Evolutionary conservation across 1,139 yeast genomes (phyloP).

Genomic region (Hemisphaericaspora xylofermentans): DNA sequence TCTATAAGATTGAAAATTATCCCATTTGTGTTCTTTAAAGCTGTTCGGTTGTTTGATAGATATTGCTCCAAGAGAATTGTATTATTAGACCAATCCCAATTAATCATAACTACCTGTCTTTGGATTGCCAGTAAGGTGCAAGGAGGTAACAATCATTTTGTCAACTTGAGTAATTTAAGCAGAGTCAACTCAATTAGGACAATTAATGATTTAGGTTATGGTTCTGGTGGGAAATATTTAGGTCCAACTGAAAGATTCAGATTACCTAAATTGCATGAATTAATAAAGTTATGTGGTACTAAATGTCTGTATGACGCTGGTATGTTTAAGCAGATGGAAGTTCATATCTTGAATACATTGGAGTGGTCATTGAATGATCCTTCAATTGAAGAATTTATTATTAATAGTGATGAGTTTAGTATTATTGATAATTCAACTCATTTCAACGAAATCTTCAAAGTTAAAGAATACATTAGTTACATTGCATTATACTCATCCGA

Average conservation of each 20-base stretch:
- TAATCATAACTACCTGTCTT: conserved; percentile 63
- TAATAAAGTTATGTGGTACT: conserved; percentile 61
- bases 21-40: conserved; percentile 58
- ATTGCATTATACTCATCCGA: conserved; percentile 37
- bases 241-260: conserved; percentile 70
- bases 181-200: conserved; percentile 27
- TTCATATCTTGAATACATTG: conserved; percentile 56
- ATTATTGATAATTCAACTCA: conserved; percentile 14
- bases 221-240: conserved; percentile 55
- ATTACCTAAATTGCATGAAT: conserved; percentile 61
- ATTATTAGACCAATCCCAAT: conserved; percentile 58
- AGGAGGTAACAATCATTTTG: conserved; percentile 72
- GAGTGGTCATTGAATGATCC: conserved; percentile 65
- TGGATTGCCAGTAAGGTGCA: conserved; percentile 65
- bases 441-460: conserved; percentile 32
- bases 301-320: conserved; percentile 57
- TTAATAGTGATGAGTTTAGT: conserved; percentile 33
- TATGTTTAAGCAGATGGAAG: conserved; percentile 58
- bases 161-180: conserved; percentile 42
- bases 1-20: conserved; percentile 58
- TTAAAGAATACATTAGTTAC: conserved; percentile 40
- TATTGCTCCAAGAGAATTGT: conserved; percentile 66
- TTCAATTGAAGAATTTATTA: conserved; percentile 51
- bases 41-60: conserved; percentile 61
- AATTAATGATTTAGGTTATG: conserved; percentile 45